Conservation (phyloP, 805 yeast genomes). For the Kluyveromyces starmeri region DNA sequence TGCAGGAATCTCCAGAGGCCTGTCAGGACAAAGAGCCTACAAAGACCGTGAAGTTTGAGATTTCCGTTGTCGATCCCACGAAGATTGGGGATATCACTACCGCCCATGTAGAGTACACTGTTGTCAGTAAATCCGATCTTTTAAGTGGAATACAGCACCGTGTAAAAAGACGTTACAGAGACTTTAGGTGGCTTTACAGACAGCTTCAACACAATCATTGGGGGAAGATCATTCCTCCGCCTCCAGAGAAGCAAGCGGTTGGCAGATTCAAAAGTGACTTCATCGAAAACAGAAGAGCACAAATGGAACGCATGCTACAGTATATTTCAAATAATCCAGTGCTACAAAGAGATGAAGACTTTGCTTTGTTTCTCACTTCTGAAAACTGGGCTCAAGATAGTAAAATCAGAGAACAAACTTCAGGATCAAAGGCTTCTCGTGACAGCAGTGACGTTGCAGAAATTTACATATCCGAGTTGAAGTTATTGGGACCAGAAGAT, state of each 20-base stretch:
- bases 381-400: constrained; percentile 61
- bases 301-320: constrained; percentile 76
- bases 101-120: constrained; percentile 81
- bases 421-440: constrained; percentile 44
- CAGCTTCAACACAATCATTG: constrained; percentile 82
- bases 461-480: constrained; percentile 26
- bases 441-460: constrained; percentile 34
- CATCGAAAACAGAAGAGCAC: constrained; percentile 74
- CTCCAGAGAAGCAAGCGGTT: constrained; percentile 87
- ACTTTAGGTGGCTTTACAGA: constrained; percentile 89
- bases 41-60: constrained; percentile 50
- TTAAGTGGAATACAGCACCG: constrained; percentile 34
- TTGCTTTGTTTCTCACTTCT: constrained; percentile 67
- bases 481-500: constrained; percentile 27
- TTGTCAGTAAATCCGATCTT: constrained; percentile 46
- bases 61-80: constrained; percentile 81
- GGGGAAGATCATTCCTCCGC: constrained; percentile 88
- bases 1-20: background rate
- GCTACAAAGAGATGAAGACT: constrained; percentile 66
- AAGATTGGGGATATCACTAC: constrained; percentile 86
- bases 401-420: constrained; percentile 55
- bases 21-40: too few species aligned
- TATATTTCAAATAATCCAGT: constrained; percentile 52
- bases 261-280: constrained; percentile 89
- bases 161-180: constrained; percentile 82